Evolutionary conservation across 352 stramenopile species (phyloP).

Genomic region (Phytophthora syringae): DNA sequence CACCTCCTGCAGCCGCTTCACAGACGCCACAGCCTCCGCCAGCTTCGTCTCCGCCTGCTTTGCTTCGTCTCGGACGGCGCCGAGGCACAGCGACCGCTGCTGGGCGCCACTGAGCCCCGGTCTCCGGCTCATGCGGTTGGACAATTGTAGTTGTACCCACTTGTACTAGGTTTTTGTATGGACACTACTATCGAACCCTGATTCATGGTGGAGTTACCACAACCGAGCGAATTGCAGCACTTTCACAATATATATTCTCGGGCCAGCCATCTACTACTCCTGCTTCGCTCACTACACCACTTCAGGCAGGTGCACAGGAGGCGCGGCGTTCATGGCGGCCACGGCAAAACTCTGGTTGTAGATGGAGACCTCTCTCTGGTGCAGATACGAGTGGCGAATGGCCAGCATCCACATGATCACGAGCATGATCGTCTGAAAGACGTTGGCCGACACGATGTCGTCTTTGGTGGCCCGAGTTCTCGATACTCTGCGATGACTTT

Average conservation of each 20-base stretch:
- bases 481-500: no score
- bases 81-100: not conserved
- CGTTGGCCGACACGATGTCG: conserved; percentile 85
- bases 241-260: conserved; percentile 42
- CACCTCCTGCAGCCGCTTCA: not conserved
- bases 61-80: not conserved
- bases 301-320: conserved; percentile 69
- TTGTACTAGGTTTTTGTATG: no score
- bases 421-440: conserved; percentile 88
- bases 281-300: conserved; percentile 47
- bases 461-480: conserved; percentile 86
- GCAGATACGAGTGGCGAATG: conserved; percentile 80
- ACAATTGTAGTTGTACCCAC: no score
- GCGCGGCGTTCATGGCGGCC: conserved; percentile 85
- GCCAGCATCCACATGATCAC: conserved; percentile 85
- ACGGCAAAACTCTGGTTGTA: conserved; percentile 86
- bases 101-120: not conserved
- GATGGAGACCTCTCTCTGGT: conserved; percentile 73
- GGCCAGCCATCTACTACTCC: conserved; percentile 27
- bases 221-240: no score
- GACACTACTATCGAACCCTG: no score
- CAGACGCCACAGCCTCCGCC: not conserved
- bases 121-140: no score
- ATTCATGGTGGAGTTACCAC: no score
- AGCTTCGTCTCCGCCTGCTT: not conserved